Percentiles rank a stretch among this genome's conserved stretches.
Evolutionary conservation across 176 grass and related monocot genomes (phyloP).

Genomic region (Carex kokanica): DNA sequence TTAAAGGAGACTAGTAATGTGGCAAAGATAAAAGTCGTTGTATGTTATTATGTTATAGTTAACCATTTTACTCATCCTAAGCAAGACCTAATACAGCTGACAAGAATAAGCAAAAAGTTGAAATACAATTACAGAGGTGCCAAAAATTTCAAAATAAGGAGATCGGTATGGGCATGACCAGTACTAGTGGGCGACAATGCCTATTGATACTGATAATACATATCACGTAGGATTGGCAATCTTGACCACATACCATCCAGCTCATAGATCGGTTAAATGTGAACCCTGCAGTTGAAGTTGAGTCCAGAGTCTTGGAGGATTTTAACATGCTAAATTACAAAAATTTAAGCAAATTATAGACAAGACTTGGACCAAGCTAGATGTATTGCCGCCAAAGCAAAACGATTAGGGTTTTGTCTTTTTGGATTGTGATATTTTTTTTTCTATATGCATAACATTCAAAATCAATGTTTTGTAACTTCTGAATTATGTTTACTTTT

Average conservation of each 20-base stretch:
- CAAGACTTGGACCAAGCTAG: background rate
- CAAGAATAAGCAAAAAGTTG: background rate
- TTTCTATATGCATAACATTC: background rate
- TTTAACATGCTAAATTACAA: background rate
- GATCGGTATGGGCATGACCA: background rate
- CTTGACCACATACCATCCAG: background rate
- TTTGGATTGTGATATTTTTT: background rate
- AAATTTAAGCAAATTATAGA: background rate
- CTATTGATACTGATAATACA: background rate
- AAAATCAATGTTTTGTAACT: background rate
- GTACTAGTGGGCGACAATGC: background rate
- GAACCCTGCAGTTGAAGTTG: background rate
- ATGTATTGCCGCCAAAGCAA: background rate
- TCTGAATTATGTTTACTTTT: background rate
- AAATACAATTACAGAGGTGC: too few relatives aligned
- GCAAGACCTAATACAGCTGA: background rate
- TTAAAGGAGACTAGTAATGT: constrained; percentile 77
- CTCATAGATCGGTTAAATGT: background rate
- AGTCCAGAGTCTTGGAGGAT: background rate
- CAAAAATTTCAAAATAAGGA: too few relatives aligned
- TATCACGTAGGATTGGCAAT: background rate
- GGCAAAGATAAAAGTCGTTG: constrained; percentile 99
- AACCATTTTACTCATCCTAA: background rate
- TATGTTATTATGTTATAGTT: constrained; percentile 34
- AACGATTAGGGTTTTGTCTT: background rate